A percentile compares a stretch with the other conserved stretches of the same genome.
Evolutionary conservation across 192 early-diverging fungal genomes (phyloP).

Genomic region (Phlyctochytrium planicorne): DNA sequence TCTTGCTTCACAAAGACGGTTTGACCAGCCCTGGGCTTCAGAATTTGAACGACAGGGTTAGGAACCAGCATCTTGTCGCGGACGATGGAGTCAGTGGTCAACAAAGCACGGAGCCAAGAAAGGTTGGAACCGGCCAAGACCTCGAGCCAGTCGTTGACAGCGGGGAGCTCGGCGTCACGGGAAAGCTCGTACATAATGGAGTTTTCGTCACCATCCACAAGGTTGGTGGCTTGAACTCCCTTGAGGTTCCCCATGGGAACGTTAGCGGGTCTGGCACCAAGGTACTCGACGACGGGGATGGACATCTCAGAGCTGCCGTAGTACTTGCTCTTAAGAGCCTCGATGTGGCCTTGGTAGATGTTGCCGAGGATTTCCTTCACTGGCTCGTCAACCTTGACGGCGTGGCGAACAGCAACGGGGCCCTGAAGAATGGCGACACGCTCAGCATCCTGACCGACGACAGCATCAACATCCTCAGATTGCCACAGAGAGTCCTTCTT

Average conservation of each 20-base stretch:
- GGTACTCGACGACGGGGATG: slow-evolving; percentile 80
- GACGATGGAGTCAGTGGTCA: slow-evolving; percentile 74
- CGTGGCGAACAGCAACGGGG: slow-evolving; percentile 75
- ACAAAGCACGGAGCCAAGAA: slow-evolving; percentile 82
- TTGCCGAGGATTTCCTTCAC: slow-evolving; percentile 85
- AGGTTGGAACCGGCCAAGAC: slow-evolving; percentile 68
- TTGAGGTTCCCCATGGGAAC: slow-evolving; percentile 34
- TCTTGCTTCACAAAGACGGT: slow-evolving; percentile 47
- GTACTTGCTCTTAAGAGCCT: slow-evolving; percentile 66
- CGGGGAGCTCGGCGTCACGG: slow-evolving; percentile 54
- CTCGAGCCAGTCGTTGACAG: slow-evolving; percentile 64
- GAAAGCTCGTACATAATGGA: slow-evolving; percentile 60
- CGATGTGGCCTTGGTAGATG: slow-evolving; percentile 80
- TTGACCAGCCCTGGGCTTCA: slow-evolving; percentile 45
- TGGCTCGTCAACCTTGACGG: slow-evolving; percentile 74
- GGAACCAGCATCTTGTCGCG: slow-evolving; percentile 58
- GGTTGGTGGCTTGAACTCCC: slow-evolving; percentile 40
- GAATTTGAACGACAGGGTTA: slow-evolving; percentile 46
- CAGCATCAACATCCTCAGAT: slow-evolving; percentile 79
- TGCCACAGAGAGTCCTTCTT: slow-evolving; percentile 91
- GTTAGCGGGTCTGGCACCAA: slow-evolving; percentile 51
- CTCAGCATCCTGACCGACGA: slow-evolving; percentile 80
- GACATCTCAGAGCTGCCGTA: slow-evolving; percentile 59
- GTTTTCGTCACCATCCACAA: slow-evolving; percentile 39
- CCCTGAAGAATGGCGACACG: slow-evolving; percentile 88